A percentile compares a stretch with the other conserved stretches of the same genome.
Conservation (phyloP, 2,329 filamentous ascomycete genomes). For the Gaeumannomyces sp. region DNA sequence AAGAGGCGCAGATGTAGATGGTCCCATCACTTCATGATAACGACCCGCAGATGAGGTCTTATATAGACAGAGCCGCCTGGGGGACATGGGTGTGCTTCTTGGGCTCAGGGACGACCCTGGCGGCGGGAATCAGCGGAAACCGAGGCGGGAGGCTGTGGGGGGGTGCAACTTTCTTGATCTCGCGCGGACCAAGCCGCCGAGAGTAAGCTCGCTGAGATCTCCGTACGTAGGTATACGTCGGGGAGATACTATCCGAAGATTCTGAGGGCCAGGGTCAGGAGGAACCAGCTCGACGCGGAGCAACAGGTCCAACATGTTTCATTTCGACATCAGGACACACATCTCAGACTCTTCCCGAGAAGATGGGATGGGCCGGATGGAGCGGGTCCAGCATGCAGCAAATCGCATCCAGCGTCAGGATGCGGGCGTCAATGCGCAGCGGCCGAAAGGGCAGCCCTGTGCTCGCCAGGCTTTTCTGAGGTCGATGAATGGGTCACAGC, state of each 20-base stretch:
- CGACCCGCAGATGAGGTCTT: not conserved
- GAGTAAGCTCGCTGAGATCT: not conserved
- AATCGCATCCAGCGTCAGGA: not conserved
- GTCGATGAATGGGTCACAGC: too few species aligned
- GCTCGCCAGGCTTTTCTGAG: too few species aligned
- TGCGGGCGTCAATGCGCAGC: not conserved
- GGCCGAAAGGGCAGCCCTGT: too few species aligned
- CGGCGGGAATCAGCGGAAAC: not conserved
- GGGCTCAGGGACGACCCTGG: not conserved
- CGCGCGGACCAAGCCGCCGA: not conserved
- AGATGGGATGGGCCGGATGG: not conserved
- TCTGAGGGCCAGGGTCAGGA: not conserved
- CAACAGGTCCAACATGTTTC: not conserved
- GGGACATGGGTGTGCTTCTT: too few species aligned
- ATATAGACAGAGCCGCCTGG: not conserved
- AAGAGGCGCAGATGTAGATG: not conserved
- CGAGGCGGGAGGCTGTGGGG: too few species aligned
- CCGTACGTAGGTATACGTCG: too few species aligned
- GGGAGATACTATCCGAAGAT: not conserved
- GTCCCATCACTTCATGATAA: not conserved
- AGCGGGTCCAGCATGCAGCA: not conserved
- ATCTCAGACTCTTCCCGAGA: not conserved
- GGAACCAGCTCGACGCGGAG: not conserved
- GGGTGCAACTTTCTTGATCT: not conserved
- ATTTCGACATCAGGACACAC: not conserved